Evolutionary conservation across 129 eudicot genomes (phyloP).

Genomic region (Logfia minima): DNA sequence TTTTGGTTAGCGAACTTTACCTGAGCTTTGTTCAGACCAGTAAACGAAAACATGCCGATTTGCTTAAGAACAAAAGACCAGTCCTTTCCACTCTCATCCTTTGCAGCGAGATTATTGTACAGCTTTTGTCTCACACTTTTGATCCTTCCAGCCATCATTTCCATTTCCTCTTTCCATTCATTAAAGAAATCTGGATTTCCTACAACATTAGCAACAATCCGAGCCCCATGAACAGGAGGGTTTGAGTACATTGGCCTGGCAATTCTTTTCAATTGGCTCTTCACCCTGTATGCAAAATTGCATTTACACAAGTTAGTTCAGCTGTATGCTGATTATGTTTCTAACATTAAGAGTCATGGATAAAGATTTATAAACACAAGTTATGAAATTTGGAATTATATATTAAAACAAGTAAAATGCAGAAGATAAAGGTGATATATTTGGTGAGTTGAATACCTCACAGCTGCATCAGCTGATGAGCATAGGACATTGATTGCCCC

Average conservation of each 20-base stretch:
- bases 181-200: slow-evolving; percentile 75
- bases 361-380: neutral
- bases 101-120: slow-evolving; percentile 61
- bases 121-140: slow-evolving; percentile 88
- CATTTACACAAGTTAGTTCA: slow-evolving; percentile 4
- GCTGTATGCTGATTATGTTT: neutral
- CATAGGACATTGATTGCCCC: slow-evolving; percentile 96
- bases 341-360: neutral
- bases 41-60: slow-evolving; percentile 98
- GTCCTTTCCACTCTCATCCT: slow-evolving; percentile 84
- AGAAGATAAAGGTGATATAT: neutral
- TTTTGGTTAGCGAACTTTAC: slow-evolving; percentile 30
- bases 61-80: slow-evolving; percentile 93
- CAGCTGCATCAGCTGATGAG: slow-evolving; percentile 86
- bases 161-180: slow-evolving; percentile 98
- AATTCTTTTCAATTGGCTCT: slow-evolving; percentile 93
- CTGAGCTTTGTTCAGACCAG: slow-evolving; percentile 93
- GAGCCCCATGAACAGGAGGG: slow-evolving; percentile 97
- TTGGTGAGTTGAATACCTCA: slow-evolving; percentile 50
- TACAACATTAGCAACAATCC: slow-evolving; percentile 86
- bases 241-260: slow-evolving; percentile 99
- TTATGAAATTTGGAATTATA: neutral
- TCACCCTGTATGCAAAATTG: slow-evolving; percentile 51
- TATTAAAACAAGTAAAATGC: neutral
- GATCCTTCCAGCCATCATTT: slow-evolving; percentile 97